Evolutionary conservation across 2,329 filamentous ascomycete species (phyloP).

Genomic region (Dendrostoma leiphaemia): DNA sequence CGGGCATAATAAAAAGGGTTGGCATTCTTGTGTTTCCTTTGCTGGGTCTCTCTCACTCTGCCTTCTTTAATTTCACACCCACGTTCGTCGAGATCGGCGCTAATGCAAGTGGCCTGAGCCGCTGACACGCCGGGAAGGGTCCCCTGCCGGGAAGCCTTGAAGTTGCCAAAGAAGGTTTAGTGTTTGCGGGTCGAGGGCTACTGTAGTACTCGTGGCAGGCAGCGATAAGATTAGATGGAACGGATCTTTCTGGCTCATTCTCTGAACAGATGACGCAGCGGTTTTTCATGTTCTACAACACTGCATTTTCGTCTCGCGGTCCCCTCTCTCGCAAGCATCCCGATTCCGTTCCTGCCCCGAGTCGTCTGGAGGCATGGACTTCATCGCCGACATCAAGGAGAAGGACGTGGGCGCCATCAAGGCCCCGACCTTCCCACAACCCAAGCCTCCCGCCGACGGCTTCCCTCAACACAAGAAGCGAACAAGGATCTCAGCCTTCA

Average conservation of each 20-base stretch:
- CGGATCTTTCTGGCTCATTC: slow-evolving; percentile 1
- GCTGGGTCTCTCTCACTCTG: neutral
- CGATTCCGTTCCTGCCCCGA: neutral
- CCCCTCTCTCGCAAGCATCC: neutral
- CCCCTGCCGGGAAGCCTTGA: slow-evolving; percentile 13
- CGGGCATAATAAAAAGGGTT: neutral
- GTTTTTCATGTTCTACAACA: neutral
- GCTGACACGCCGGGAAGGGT: slow-evolving; percentile 9
- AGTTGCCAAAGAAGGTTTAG: too few relatives aligned
- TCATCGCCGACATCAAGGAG: slow-evolving; percentile 76
- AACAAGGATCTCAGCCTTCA: slow-evolving; percentile 72
- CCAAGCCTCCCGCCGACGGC: slow-evolving; percentile 60
- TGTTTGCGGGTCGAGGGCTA: too few relatives aligned
- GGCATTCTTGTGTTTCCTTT: neutral
- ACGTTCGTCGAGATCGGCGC: slow-evolving; percentile 15
- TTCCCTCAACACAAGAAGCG: slow-evolving; percentile 90
- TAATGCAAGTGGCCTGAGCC: slow-evolving; percentile 17
- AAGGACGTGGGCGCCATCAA: slow-evolving; percentile 59
- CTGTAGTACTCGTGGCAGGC: neutral
- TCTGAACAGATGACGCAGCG: neutral
- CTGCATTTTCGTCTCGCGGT: neutral
- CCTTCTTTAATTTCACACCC: neutral
- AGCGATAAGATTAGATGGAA: slow-evolving; percentile 4
- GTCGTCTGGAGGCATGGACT: slow-evolving; percentile 27
- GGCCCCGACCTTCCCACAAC: slow-evolving; percentile 61